Evolutionary conservation across 129 eudicot species (phyloP), one percentile per base, ranked within the genome.

Genomic region (Escallonia rubra): DNA sequence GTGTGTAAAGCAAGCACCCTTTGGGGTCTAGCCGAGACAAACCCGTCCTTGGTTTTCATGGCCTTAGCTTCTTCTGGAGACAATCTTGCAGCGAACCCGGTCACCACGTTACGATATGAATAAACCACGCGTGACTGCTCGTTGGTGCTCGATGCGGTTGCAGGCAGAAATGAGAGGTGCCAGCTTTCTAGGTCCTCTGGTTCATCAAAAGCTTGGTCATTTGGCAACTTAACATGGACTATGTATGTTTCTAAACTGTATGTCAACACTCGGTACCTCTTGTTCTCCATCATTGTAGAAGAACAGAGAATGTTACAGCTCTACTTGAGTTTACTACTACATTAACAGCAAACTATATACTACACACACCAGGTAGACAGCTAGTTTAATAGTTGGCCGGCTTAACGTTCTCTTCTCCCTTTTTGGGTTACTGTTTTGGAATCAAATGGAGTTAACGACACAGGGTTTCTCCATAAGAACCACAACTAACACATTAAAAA

Each of bases 61-160:
- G 75, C 51, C 42, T 78, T 59, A 0, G 68, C 59, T 8, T 78
- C 78, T 2, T 57, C 54, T 10, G 59, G 57, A 0, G 79, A 47
- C 41, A 79, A 65, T 59, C 78, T 79, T 10, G 79, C 83, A 38
- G 76, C 72, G 50, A 79, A 79, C 11, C 79, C 79, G 47, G 68
- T 72, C 13, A 78, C 16, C 41, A 78, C 78, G 5, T 56, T 61
- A 11, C 56, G 61, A 64, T 72, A 78, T 3, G 83, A 73, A 75
- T 78, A 78, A 8, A 78, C 73, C n/a, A 62, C 10, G 34, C 41
- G 54, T 43, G 59, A 46, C 41, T 34, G 59, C 10, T 50, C 12
- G 10, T 50, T 8, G 13, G 55, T 1, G 12, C 16, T 49, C 16
- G 43, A 4, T 2, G 44, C 47, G 6, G 3, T 50, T 1, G 6